phyloP scores from a whole-genome alignment of 495 filamentous ascomycete species.

The Acidiella bohemica region DNA sequence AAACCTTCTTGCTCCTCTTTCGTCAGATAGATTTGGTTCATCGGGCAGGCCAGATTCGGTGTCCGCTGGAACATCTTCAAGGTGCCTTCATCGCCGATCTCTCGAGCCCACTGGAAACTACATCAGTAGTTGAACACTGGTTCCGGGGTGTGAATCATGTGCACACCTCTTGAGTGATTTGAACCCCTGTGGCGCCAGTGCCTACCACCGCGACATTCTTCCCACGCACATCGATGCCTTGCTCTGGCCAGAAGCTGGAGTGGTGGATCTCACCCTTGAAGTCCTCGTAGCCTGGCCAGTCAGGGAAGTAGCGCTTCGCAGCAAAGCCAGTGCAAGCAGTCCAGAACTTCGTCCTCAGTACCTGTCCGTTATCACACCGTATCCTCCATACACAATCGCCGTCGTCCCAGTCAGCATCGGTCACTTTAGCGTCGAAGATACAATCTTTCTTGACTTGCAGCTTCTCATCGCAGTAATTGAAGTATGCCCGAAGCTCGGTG shows the following conservation, averaged over 20 bases:
- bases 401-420: constrained; percentile 29
- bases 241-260: constrained; percentile 41
- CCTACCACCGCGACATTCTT: constrained; percentile 46
- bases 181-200: constrained; percentile 43
- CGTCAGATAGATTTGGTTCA: constrained; percentile 34
- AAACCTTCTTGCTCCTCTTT: constrained; percentile 32
- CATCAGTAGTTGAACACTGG: background rate
- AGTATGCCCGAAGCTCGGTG: constrained; percentile 32
- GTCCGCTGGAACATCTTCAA: constrained; percentile 41
- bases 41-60: constrained; percentile 41
- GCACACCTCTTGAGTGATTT: constrained; percentile 27
- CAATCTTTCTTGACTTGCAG: constrained; percentile 33
- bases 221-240: constrained; percentile 33
- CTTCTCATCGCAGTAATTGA: constrained; percentile 32
- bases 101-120: constrained; percentile 16
- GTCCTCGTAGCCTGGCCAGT: constrained; percentile 28
- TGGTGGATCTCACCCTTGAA: constrained; percentile 37
- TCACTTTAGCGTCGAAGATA: constrained; percentile 31
- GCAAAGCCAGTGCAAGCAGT: constrained; percentile 29
- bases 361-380: constrained; percentile 25
- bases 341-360: constrained; percentile 1
- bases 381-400: constrained; percentile 27
- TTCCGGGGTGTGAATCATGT: constrained; percentile 8
- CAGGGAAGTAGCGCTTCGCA: constrained; percentile 28
- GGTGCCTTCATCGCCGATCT: constrained; percentile 27